Percentiles rank a stretch among this genome's conserved stretches.
Evolutionary conservation across 225 moss, liverwort and hornwort species (phyloP).

Genomic region (Polytrichum formosum): DNA sequence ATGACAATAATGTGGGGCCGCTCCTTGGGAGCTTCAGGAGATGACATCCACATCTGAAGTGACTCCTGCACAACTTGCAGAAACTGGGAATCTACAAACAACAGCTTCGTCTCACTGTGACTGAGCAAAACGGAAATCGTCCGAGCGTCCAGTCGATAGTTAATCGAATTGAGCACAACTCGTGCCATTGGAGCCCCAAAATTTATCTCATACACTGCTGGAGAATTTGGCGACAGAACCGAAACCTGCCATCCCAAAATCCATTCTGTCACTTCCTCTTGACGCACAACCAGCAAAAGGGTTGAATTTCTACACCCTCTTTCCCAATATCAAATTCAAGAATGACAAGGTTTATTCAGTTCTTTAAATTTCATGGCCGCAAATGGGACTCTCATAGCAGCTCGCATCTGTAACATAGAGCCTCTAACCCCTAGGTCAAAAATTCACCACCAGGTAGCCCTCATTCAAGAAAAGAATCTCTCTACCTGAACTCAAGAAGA

Average conservation of each 20-base stretch:
- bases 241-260: slow-evolving; percentile 32
- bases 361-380: too few species aligned
- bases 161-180: slow-evolving; percentile 49
- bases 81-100: slow-evolving; percentile 62
- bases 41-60: slow-evolving; percentile 35
- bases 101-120: slow-evolving; percentile 56
- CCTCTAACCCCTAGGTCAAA: too few species aligned
- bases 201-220: slow-evolving; percentile 42
- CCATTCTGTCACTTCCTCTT: neutral
- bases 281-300: neutral
- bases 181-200: slow-evolving; percentile 49
- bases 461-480: too few species aligned
- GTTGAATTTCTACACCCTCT: too few species aligned
- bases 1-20: slow-evolving; percentile 46
- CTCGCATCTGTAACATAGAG: too few species aligned
- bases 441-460: too few species aligned
- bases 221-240: slow-evolving; percentile 45
- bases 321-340: too few species aligned
- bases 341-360: too few species aligned
- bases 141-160: slow-evolving; percentile 46
- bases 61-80: slow-evolving; percentile 48
- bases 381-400: too few species aligned
- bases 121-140: slow-evolving; percentile 37
- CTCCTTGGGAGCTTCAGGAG: slow-evolving; percentile 18
- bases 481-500: too few species aligned